Evolutionary conservation across 2,329 filamentous ascomycete genomes (phyloP).

Genomic region (Ampelomyces quisqualis): DNA sequence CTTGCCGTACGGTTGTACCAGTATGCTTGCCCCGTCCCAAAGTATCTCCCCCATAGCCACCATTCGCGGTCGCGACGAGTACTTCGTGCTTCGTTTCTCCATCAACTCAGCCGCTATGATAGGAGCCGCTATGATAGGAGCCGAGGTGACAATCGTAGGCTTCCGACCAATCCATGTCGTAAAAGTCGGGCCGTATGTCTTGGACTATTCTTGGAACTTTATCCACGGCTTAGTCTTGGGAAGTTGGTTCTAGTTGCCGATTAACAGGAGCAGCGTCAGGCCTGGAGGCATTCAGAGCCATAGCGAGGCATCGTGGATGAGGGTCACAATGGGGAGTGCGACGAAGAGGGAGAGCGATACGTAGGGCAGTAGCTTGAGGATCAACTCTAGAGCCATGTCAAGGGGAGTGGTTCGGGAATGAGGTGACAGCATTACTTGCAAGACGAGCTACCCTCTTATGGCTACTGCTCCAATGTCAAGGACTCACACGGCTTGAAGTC

Average conservation of each 20-base stretch:
- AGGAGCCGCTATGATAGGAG: conserved; percentile 49
- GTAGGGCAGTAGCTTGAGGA: conserved; percentile 20
- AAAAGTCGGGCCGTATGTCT: conserved; percentile 50
- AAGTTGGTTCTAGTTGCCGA: conserved; percentile 43
- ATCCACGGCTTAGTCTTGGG: conserved; percentile 39
- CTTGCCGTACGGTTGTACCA: conserved; percentile 53
- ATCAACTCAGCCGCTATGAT: conserved; percentile 48
- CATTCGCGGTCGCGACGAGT: conserved; percentile 49
- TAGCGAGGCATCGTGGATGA: conserved; percentile 32
- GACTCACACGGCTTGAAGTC: conserved; percentile 6
- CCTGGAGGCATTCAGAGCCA: conserved; percentile 50
- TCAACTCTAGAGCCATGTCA: conserved; percentile 31
- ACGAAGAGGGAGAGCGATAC: conserved; percentile 33
- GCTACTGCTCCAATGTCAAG: background rate
- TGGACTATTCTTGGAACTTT: conserved; percentile 48
- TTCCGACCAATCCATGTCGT: conserved; percentile 53
- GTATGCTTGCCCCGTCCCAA: conserved; percentile 48
- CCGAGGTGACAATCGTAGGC: conserved; percentile 49
- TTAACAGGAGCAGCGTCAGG: conserved; percentile 49
- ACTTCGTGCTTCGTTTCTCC: conserved; percentile 50
- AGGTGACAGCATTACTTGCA: too few relatives aligned
- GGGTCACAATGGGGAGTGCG: conserved; percentile 23
- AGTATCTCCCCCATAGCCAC: conserved; percentile 51
- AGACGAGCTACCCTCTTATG: background rate
- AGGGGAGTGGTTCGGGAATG: background rate